Conservation (phyloP, 768 basidiomycete genomes). For the Neoboletus subvelutipes region DNA sequence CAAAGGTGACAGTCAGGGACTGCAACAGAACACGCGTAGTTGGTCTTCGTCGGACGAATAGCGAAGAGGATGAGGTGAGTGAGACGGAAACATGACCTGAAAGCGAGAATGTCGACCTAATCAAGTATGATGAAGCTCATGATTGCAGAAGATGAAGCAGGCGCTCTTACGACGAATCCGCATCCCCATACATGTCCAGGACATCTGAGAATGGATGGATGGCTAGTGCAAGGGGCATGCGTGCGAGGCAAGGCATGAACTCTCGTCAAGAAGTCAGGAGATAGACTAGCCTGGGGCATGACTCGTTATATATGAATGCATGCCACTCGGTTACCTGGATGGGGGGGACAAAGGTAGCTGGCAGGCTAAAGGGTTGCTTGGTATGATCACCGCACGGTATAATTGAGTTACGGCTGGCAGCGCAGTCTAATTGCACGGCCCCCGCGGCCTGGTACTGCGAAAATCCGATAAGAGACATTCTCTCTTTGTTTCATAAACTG, state of each 20-base stretch:
- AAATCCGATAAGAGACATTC: background rate
- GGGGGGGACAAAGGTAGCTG: slow-evolving; percentile 32
- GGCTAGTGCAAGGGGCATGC: slow-evolving; percentile 66
- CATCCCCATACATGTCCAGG: slow-evolving; percentile 70
- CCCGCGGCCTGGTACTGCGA: background rate
- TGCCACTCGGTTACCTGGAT: slow-evolving; percentile 29
- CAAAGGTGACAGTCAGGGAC: slow-evolving; percentile 75
- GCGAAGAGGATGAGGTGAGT: slow-evolving; percentile 53
- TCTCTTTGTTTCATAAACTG: slow-evolving; percentile 27
- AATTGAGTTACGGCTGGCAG: slow-evolving; percentile 3
- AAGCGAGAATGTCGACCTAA: slow-evolving; percentile 82
- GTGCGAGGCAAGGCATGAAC: slow-evolving; percentile 16
- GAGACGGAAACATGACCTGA: slow-evolving; percentile 76
- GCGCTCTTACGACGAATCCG: slow-evolving; percentile 57
- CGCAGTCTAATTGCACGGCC: background rate
- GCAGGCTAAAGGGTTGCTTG: slow-evolving; percentile 7
- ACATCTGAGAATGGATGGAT: slow-evolving; percentile 57
- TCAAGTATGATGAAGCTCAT: slow-evolving; percentile 6
- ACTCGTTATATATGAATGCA: slow-evolving; percentile 27
- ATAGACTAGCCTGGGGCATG: slow-evolving; percentile 12
- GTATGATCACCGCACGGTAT: slow-evolving; percentile 5
- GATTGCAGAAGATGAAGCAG: slow-evolving; percentile 4
- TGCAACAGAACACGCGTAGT: slow-evolving; percentile 56
- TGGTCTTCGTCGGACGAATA: slow-evolving; percentile 52
- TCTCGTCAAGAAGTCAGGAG: slow-evolving; percentile 13